phyloP scores from a whole-genome alignment of 2,329 filamentous ascomycete genomes.

The Alternaria ventricosa region DNA sequence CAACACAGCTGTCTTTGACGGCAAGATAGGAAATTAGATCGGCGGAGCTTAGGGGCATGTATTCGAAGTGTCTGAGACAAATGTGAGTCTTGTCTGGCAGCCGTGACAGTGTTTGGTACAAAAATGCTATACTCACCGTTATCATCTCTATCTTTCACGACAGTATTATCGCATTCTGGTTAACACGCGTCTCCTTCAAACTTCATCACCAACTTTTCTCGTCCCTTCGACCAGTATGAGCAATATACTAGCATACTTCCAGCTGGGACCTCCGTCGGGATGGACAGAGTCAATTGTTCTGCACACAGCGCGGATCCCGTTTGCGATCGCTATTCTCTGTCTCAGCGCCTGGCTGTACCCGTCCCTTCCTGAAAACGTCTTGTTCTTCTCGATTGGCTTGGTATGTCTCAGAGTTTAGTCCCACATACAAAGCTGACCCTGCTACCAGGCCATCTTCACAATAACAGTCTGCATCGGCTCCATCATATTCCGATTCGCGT shows the following conservation, averaged over 20 bases:
- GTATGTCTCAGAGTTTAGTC: background rate
- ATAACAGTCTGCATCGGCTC: background rate
- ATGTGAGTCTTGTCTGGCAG: background rate
- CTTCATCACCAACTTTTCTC: background rate
- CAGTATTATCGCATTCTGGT: background rate
- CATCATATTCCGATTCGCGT: background rate
- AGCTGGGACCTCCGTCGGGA: background rate
- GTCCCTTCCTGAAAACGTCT: background rate
- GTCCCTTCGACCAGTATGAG: background rate
- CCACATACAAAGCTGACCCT: background rate
- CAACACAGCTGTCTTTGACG: background rate
- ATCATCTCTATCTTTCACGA: background rate
- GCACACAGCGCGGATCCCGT: background rate
- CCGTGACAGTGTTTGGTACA: background rate
- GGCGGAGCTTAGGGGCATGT: background rate
- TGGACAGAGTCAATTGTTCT: background rate
- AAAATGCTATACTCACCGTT: background rate
- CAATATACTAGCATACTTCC: background rate
- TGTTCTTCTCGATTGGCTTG: background rate
- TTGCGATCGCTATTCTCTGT: background rate
- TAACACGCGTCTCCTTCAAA: background rate
- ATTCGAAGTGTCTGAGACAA: background rate
- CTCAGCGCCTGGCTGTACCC: background rate
- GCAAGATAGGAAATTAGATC: background rate
- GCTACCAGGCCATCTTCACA: background rate